Percentiles rank a stretch among this genome's conserved stretches.
Conservation (phyloP, 257 asterid species). For the Scutellaria baicalensis region DNA sequence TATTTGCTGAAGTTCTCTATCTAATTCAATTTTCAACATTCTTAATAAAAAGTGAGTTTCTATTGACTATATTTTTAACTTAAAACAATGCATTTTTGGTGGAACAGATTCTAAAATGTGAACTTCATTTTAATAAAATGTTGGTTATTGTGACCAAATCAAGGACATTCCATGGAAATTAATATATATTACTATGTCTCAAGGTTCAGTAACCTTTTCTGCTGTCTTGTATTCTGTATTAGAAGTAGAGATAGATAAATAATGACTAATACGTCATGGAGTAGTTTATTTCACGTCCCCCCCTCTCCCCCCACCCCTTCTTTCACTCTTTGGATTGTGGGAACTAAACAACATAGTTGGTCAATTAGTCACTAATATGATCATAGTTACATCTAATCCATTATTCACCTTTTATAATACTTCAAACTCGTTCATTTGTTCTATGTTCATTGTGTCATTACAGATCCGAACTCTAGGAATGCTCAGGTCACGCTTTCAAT, state of each 20-base stretch:
- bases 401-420: not conserved
- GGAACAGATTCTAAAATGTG: not conserved
- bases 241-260: not conserved
- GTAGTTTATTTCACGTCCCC: not conserved
- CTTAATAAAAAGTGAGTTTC: not conserved
- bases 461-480: slow-evolving; percentile 80
- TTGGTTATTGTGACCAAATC: not conserved
- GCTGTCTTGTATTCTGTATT: not conserved
- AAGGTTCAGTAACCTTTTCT: slow-evolving; percentile 1
- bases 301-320: not conserved
- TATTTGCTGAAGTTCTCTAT: not conserved
- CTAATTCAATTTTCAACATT: not conserved
- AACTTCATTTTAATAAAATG: not conserved
- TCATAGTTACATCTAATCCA: not conserved
- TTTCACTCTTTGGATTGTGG: not conserved
- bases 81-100: not conserved
- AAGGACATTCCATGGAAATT: not conserved
- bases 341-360: not conserved
- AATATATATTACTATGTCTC: not conserved
- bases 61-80: not conserved
- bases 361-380: not conserved
- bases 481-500: slow-evolving; percentile 78
- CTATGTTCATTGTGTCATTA: slow-evolving; percentile 13
- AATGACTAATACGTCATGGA: not conserved
- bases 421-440: not conserved